A percentile compares a stretch with the other conserved stretches of the same genome.
Conservation (phyloP, 129 eudicot species). For the Flaveria brownii region DNA sequence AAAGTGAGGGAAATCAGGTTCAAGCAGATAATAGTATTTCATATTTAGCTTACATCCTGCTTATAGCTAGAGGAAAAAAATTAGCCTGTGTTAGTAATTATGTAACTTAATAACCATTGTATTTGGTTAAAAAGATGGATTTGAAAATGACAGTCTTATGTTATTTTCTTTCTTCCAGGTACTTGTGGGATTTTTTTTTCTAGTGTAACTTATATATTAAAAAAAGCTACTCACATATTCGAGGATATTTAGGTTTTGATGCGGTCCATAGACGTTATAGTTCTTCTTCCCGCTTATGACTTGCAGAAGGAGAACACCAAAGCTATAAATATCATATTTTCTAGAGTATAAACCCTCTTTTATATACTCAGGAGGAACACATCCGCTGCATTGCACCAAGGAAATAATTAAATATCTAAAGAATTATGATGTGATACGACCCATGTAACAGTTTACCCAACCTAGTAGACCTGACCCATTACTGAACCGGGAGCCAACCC, state of each 20-base stretch:
- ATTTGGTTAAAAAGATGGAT: neutral
- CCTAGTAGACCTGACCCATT: too few relatives aligned
- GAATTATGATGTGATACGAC: neutral
- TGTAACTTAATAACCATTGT: neutral
- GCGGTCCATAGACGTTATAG: constrained; percentile 26
- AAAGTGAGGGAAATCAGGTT: neutral
- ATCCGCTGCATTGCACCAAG: constrained; percentile 37
- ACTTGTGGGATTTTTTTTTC: too few relatives aligned
- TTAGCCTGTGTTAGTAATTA: neutral
- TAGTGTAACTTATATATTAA: neutral
- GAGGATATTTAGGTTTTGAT: constrained; percentile 31
- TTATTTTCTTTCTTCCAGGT: too few relatives aligned
- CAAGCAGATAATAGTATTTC: too few relatives aligned
- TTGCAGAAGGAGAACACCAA: constrained; percentile 51
- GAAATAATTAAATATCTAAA: neutral
- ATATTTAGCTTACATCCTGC: too few relatives aligned
- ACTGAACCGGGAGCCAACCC: too few relatives aligned
- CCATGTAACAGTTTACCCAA: too few relatives aligned
- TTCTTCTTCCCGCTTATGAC: constrained; percentile 43
- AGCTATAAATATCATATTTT: constrained; percentile 58
- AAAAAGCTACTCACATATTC: constrained; percentile 17
- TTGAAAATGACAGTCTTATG: neutral
- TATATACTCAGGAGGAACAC: constrained; percentile 53
- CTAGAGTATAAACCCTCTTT: constrained; percentile 42
- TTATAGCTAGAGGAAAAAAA: neutral